Percentiles rank a stretch among this genome's conserved stretches.
Evolutionary conservation across 2,329 filamentous ascomycete species (phyloP).

Genomic region (Sporothrix brunneoviolacea): DNA sequence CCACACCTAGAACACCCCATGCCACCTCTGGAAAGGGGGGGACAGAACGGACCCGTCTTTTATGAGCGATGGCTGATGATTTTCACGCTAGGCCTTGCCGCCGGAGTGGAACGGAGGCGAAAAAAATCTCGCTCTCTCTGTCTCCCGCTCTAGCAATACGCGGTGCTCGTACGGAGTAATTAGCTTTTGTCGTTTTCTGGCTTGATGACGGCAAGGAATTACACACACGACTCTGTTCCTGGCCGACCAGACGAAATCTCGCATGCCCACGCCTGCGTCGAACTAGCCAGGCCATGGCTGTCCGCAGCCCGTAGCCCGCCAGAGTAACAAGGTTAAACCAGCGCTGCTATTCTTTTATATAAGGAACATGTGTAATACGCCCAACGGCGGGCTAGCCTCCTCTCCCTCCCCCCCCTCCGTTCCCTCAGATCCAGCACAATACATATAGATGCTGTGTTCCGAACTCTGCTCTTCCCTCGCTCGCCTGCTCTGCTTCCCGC

Average conservation of each 20-base stretch:
- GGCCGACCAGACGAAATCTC: neutral
- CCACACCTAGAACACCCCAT: no score
- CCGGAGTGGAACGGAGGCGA: constrained; percentile 14
- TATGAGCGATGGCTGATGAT: neutral
- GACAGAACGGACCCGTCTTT: neutral
- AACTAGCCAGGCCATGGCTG: neutral
- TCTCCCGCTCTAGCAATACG: no score
- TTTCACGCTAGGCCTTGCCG: constrained; percentile 16
- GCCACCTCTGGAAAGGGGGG: no score
- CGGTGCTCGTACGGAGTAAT: neutral
- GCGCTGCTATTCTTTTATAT: constrained; percentile 9
- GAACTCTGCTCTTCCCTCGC: neutral
- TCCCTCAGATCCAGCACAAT: neutral
- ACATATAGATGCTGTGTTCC: constrained; percentile 10
- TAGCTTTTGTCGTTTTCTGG: neutral
- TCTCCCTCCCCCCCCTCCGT: neutral
- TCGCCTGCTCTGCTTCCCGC: neutral
- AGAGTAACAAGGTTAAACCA: no score
- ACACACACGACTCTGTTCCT: constrained; percentile 6
- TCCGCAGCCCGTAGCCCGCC: no score
- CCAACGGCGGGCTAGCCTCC: no score
- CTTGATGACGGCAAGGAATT: constrained; percentile 7
- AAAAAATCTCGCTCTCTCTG: constrained; percentile 6
- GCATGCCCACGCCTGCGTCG: neutral
- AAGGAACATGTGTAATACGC: constrained; percentile 11